phyloP scores from a whole-genome alignment of 2,329 filamentous ascomycete species.

The Sporothrix luriei region DNA sequence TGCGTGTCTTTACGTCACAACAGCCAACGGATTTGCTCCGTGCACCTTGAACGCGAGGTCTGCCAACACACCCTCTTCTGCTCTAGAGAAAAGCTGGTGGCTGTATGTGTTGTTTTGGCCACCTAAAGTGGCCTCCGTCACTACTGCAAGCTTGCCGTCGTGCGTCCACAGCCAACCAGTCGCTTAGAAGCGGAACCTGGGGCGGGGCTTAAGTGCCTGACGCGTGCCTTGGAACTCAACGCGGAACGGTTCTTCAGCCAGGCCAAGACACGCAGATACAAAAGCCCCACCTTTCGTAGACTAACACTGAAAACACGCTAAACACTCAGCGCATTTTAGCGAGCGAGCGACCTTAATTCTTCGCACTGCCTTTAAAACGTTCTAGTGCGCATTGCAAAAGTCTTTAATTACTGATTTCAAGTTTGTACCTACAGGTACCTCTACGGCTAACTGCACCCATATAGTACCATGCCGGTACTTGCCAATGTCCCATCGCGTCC shows the following conservation, averaged over 20 bases:
- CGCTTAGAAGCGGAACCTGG: neutral
- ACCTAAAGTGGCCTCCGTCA: neutral
- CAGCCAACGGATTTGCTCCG: neutral
- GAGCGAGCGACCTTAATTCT: neutral
- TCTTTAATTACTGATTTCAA: slow-evolving; percentile 20
- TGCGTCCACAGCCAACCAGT: slow-evolving; percentile 20
- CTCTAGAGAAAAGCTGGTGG: slow-evolving; percentile 10
- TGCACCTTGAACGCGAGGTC: neutral
- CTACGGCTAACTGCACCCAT: fast-evolving
- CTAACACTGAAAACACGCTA: neutral
- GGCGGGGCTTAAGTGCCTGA: slow-evolving; percentile 11
- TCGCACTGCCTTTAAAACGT: neutral
- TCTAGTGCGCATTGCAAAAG: slow-evolving; percentile 27
- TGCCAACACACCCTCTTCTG: slow-evolving; percentile 12
- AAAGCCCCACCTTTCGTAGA: neutral
- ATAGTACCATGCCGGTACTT: neutral
- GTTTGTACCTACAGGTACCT: neutral
- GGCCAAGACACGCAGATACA: slow-evolving; percentile 17
- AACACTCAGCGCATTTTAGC: slow-evolving; percentile 18
- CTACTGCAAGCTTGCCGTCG: neutral
- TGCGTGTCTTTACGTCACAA: neutral
- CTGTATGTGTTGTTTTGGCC: slow-evolving; percentile 21
- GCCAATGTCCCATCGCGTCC: slow-evolving; percentile 26
- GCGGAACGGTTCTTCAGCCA: neutral
- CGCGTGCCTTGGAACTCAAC: slow-evolving; percentile 16